Base-by-base conservation (phyloP, 495 filamentous ascomycete species). In the Tuber aestivum region DNA sequence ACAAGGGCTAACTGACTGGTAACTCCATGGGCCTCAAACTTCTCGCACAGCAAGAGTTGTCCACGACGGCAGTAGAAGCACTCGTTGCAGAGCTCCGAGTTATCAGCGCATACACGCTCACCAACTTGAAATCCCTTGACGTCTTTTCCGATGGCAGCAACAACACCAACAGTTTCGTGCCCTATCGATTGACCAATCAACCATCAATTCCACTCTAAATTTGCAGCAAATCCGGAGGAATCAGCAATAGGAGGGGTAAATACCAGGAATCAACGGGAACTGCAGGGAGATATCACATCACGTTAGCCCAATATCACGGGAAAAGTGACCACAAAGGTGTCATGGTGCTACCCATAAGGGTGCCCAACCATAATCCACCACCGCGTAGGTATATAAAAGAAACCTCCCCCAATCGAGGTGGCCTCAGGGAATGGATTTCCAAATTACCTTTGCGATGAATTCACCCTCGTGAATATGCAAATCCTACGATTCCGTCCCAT, bases 21-120 rank as follows among this genome's bases (percentile, higher is more conserved):
- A 12, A 91, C 90, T 72, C 90, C 90, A 75, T 92, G 89, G 44
- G 89, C 88, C 78, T 89, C 84, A 78, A 91, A 91, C 16, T 92
- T 85, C 84, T 93, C 91, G 81, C 91, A 93, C 73, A 92, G 88
- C 42, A 93, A 84, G 69, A 89, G 87, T 75, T 92, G 86, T 42
- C 91, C 91, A 70, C 89, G 88, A 73, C 90, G 89, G 83, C 90
- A 93, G 85, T 92, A 92, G 86, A 91, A 91, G 84, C 91, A 93
- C 77, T 89, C 86, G 41, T 88, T 87, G 85, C 91, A 93, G 41
- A 92, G 88, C 84, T 92, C 91, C 12, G 86, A 87, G 81, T 88
- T 88, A 74, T 87, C 86, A 35, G 85, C 86, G 70, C 81, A 80
- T 56, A 83, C 90, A 78, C 90, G 88, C 74, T 93, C 90, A 35